Evolutionary conservation across 2,329 filamentous ascomycete genomes (phyloP).

Genomic region (Curvularia hawaiiensis): DNA sequence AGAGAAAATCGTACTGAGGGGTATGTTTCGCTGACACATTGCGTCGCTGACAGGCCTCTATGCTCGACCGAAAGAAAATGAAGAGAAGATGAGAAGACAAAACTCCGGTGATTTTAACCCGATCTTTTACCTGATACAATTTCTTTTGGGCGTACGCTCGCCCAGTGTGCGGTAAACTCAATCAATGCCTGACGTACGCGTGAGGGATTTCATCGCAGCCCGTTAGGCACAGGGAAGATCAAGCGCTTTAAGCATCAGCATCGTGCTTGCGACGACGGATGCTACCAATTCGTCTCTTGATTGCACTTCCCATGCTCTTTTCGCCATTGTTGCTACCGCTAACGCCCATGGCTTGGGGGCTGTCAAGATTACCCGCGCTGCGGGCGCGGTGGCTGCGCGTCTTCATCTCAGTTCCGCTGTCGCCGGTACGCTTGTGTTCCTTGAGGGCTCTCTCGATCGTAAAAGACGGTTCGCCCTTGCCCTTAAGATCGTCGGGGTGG

Average conservation of each 20-base stretch:
- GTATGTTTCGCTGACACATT: background rate
- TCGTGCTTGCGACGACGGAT: slow-evolving; percentile 47
- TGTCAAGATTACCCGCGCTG: slow-evolving; percentile 43
- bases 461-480: slow-evolving; percentile 79
- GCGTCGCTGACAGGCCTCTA: background rate
- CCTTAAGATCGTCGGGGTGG: slow-evolving; percentile 77
- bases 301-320: slow-evolving; percentile 42
- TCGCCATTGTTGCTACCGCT: slow-evolving; percentile 46
- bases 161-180: background rate
- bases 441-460: slow-evolving; percentile 71
- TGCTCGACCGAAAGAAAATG: background rate
- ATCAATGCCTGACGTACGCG: background rate
- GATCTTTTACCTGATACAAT: slow-evolving; percentile 1
- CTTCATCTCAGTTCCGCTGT: slow-evolving; percentile 52
- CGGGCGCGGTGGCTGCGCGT: slow-evolving; percentile 45
- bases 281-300: slow-evolving; percentile 56
- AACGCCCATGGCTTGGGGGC: slow-evolving; percentile 34
- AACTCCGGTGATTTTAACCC: background rate
- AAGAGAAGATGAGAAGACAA: background rate
- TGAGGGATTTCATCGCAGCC: background rate
- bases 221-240: slow-evolving; percentile 8
- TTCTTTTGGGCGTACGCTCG: background rate
- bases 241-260: slow-evolving; percentile 25
- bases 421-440: slow-evolving; percentile 57
- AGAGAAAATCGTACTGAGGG: background rate